Evolutionary conservation across 139 green algal species (phyloP), one percentile per base, ranked within the genome.

Genomic region (Auxenochlorella protothecoides): DNA sequence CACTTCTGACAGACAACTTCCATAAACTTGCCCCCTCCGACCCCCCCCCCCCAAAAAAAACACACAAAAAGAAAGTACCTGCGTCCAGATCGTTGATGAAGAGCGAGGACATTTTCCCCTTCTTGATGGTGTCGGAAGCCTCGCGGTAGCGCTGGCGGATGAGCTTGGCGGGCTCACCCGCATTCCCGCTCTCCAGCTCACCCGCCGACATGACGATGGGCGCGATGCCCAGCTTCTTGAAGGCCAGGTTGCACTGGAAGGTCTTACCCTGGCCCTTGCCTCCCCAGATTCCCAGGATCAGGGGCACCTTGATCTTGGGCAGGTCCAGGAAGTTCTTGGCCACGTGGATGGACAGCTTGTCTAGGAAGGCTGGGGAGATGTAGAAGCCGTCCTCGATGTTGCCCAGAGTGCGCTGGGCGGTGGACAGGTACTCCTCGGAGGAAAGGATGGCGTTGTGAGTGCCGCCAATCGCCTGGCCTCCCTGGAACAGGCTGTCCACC

Each of bases 71-170:
- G 27, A 44, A 44, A 44, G 27, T 44, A 74, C 93, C 94, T 52
- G 95, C 95, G 71, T 99, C 95, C 65, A 99, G 85, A 75, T 99
- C 95, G 86, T 99, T 99, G 86, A 99, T 99, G 90, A 98, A 98
- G 55, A 99, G 89, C 5, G 88, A 89, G 79, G 86, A 95, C 91
- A 98, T 97, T 85, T 92, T 96, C 74, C 95, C 95, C 92, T 99
- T 98, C 91, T 97, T 97, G 80, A 98, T 95, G 71, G 92, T 86
- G 84, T 98, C 95, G 15, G 94, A 96, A 5, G 93, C 95, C 89
- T 96, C 92, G 68, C 91, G 84, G 92, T 98, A 98, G 59, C 95
- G 86, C 87, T 97, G 90, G 68, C 95, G 85, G 78, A 99, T 92
- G 5, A 99, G 91, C 85, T 98, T 98, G 77, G 94, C 95, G 65